Evolutionary conservation across 2,329 filamentous ascomycete genomes (phyloP), one percentile per base, ranked within the genome.

Genomic region (Dactylonectria macrodidyma): DNA sequence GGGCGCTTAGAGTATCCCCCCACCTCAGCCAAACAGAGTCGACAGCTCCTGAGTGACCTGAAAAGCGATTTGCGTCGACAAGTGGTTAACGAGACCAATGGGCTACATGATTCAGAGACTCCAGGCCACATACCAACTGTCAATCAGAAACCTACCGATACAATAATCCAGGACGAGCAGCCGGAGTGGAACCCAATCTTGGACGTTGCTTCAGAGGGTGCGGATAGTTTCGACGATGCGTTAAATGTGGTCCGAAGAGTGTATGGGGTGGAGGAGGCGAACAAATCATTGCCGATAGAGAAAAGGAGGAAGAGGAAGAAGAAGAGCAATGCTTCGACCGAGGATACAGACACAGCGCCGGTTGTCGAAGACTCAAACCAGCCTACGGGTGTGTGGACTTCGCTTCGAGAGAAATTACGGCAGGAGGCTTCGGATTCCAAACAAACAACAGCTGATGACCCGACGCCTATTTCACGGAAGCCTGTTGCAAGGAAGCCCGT

Each of bases 321-420:
- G 3, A 69, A 48, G 26, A 10, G 24, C 44, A 56, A 34, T 14
- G 16, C 22, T 38, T 16, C 52, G 22, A n/a, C n/a, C 19, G 34
- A 62, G 33, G 16, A 48, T 33, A 33, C 34, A 55, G n/a, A 3
- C 7, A 10, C 11, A 48, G 16, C 34, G 19, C 34, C 61, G 59
- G 33, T 22, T 6, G 8, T 9, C 2, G 34, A n/a, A 54, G 41
- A 48, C 33, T 7, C 59, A 9, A 34, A 16, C 3, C 63, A 65
- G 14, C 30, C 66, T 10, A 30, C 66, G n/a, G 74, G 71, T 14
- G 38, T 71, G 19, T 80, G 78, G 77, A 77, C 73, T 2, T 77
- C 78, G 3, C 67, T 80, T 2, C 73, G 71, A 47, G 71, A 78
- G 11, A 77, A 67, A 38, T 68, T 80, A 41, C 70, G 77, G 64